Base-by-base conservation (phyloP, 352 stramenopile genomes). In the Pythium aquatile region DNA sequence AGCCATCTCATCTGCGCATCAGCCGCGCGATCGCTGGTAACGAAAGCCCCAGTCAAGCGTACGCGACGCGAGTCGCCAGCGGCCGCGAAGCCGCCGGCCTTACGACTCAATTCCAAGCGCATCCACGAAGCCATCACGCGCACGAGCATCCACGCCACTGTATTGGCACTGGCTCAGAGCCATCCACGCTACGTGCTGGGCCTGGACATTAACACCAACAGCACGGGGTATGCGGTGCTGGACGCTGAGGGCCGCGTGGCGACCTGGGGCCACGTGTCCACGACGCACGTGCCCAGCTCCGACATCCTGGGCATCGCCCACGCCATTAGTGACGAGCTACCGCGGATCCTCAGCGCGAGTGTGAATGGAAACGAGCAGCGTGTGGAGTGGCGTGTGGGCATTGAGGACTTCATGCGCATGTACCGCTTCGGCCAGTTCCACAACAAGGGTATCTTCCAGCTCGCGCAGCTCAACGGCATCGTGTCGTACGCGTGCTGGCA, bases 361-460 rank as follows among this genome's bases (percentile, higher is more conserved):
- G 24, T 58, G 30, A 47, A 65, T 11, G 24, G 60, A 33, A 13
- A 62, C 35, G 5, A 26, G 26, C 11, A 47, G 20, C 48, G 30
- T 11, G 51, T 61, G 14, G 52, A 76, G 46, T 95, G 87, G 87
- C 55, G 72, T 54, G 83, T 95, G 40, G 87, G 87, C 55, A 88
- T 95, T 55, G 87, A 95, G 72, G 87, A 89, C 40, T 95, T 94
- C 61, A 83, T 95, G 77, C 79, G 85, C 54, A 90, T 88, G 78
- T 95, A 90, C 69, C 74, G 77, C 58, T 79, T 81, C 17, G 87
- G 87, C 1, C 64, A 71, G 35, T 90, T 90, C 70, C 81, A 95
- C 74, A 93, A 88, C 65, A 85, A 87, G 58, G 87, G 87, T 47
- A 82, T 95, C 32, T 92, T 95, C 70, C 87, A 95, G 63, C 69